Evolutionary conservation across 805 yeast genomes (phyloP), one percentile per base, ranked within the genome.

Genomic region (Teunomyces funiuensis): DNA sequence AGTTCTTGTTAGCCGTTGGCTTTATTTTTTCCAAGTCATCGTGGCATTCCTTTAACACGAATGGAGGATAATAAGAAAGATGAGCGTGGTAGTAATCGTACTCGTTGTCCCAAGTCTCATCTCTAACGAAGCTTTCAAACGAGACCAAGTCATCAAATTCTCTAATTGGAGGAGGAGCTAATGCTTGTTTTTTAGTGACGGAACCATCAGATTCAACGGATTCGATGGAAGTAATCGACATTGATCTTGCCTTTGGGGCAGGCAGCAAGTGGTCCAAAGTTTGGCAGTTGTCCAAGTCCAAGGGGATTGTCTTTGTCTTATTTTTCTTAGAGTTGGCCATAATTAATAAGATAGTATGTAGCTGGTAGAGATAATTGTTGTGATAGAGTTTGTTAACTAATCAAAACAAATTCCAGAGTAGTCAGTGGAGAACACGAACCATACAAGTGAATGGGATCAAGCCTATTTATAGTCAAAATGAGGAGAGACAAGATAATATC

Each of bases 71-170:
- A 62, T 85, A 85, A 38, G 69, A 71, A 45, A 84, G 66, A 47
- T 77, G 82, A 27, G 86, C 85, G 55, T 83, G 85, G 50, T 82
- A 66, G 52, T 80, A 76, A 56, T 80, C 86, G 51, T 76, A 81
- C 45, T 85, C 90, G 47, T 83, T 81, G 60, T 84, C 90, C 76
- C 86, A 83, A 3, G 85, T 78, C 55, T 83, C 90, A 57, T 82
- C 86, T 54, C 80, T 74, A 44, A 85, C 67, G 59, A 70, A 85
- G 18, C 73, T 69, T 55, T 82, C 88, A 55, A 85, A 85, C 13
- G 78, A 71, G 14, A 69, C 69, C 45, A 85, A 63, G 39, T 77
- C 83, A 36, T 85, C 90, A 61, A 85, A 85, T 34, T 70, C 73
- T 34, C 66, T 61, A 40, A 61, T 45, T 42, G 73, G 70, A 17